Evolutionary conservation across 495 filamentous ascomycete genomes (phyloP).

Genomic region (Trichoderma erinaceum): DNA sequence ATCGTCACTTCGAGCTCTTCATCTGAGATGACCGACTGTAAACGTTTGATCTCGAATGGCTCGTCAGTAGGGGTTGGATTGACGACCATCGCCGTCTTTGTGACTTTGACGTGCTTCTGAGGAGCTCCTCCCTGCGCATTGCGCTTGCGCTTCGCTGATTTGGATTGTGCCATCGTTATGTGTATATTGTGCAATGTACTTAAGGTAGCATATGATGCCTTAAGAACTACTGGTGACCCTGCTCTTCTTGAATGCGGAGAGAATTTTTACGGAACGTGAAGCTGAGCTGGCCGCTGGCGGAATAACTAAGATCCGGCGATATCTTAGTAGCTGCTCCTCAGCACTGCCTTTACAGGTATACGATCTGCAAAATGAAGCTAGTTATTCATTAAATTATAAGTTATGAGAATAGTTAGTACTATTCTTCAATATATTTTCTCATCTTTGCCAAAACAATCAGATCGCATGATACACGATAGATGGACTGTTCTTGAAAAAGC

Average conservation of each 20-base stretch:
- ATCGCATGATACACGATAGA: no score
- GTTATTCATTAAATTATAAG: no score
- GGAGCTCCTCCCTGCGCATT: conserved; percentile 19
- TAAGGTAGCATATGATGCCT: no score
- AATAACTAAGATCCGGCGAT: background rate
- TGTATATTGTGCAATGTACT: background rate
- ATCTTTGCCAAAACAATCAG: no score
- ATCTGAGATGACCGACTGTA: conserved; percentile 31
- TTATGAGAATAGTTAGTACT: no score
- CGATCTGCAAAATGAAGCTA: no score
- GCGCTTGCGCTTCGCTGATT: conserved; percentile 26
- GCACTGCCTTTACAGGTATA: no score
- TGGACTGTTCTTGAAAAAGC: no score
- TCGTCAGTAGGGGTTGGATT: conserved; percentile 30
- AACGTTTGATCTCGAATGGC: conserved; percentile 26
- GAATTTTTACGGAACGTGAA: background rate
- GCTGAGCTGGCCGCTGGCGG: no score
- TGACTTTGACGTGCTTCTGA: conserved; percentile 24
- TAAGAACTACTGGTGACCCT: no score
- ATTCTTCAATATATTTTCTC: no score
- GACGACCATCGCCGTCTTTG: conserved; percentile 23
- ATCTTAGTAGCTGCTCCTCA: no score
- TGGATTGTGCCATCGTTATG: conserved; percentile 26
- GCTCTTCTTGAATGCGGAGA: background rate
- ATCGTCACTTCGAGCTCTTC: conserved; percentile 43